These are phyloP conservation scores for Chionographis japonica DNA, from an alignment of 106 monocot species.

Conservation along the genomic window DNA sequence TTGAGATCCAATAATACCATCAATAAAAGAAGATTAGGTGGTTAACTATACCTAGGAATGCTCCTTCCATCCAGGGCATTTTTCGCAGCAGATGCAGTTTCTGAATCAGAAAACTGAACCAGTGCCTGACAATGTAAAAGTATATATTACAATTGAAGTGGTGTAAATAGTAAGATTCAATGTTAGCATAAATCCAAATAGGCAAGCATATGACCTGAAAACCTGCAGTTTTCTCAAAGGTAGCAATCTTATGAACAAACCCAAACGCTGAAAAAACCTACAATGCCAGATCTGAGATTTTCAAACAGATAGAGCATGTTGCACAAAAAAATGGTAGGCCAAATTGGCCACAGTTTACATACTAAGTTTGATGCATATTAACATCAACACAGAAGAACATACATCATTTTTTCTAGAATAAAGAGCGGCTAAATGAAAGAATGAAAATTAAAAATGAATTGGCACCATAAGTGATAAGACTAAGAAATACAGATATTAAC, in stretches of 20 bases:
- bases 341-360: too few relatives aligned
- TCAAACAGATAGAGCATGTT: neutral
- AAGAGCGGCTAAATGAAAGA: too few relatives aligned
- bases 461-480: too few relatives aligned
- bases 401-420: too few relatives aligned
- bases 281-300: neutral
- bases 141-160: neutral
- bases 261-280: constrained; percentile 76
- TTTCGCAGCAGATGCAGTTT: constrained; percentile 49
- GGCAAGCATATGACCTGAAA: constrained; percentile 45
- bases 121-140: constrained; percentile 32
- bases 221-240: constrained; percentile 64
- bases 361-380: too few relatives aligned
- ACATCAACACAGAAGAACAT: too few relatives aligned
- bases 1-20: neutral
- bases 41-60: constrained; percentile 41
- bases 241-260: constrained; percentile 68
- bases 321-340: too few relatives aligned
- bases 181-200: neutral
- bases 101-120: constrained; percentile 48
- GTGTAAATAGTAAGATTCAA: neutral
- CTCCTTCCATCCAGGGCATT: constrained; percentile 58
- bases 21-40: neutral
- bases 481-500: too few relatives aligned
- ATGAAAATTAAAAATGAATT: too few relatives aligned